A percentile compares a stretch with the other conserved stretches of the same genome.
Conservation (phyloP, 2,329 filamentous ascomycete species). For the Didymella lethalis region DNA sequence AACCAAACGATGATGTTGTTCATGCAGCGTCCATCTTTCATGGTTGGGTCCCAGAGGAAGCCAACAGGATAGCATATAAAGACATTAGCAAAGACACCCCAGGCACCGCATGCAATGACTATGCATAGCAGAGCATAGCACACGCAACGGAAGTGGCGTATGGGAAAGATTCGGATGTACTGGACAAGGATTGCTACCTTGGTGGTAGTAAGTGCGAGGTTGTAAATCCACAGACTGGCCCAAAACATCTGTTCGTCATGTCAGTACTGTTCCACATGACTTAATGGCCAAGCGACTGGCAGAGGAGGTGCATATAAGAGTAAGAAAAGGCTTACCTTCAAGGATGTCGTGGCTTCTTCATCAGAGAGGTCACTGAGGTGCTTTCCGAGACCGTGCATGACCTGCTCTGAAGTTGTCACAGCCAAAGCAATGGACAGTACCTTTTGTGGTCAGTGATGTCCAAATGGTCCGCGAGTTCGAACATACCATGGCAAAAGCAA, state of each 20-base stretch:
- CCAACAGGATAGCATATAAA: constrained; percentile 45
- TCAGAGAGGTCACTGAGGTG: constrained; percentile 25
- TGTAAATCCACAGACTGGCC: constrained; percentile 47
- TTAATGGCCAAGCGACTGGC: neutral
- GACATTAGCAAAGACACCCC: constrained; percentile 45
- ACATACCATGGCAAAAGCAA: constrained; percentile 46
- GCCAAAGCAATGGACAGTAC: constrained; percentile 39
- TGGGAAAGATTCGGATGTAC: constrained; percentile 44
- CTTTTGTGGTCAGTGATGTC: constrained; percentile 27
- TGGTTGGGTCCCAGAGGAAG: constrained; percentile 44
- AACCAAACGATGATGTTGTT: constrained; percentile 44
- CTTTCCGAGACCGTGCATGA: constrained; percentile 43
- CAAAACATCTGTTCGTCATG: constrained; percentile 42
- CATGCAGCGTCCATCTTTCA: constrained; percentile 40
- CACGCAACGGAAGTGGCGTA: constrained; percentile 35
- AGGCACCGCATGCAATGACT: constrained; percentile 36
- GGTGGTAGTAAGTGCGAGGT: constrained; percentile 41
- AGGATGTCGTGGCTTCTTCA: constrained; percentile 8
- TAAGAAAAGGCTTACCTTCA: constrained; percentile 23
- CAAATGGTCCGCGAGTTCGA: neutral
- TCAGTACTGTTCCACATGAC: neutral
- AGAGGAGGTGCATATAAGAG: neutral
- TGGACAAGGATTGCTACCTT: constrained; percentile 47
- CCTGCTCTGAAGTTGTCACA: constrained; percentile 39
- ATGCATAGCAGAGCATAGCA: constrained; percentile 42